Percentiles rank a stretch among this genome's conserved stretches.
Conservation (phyloP, 225 moss, liverwort and hornwort species). For the Pseudoscleropodium purum region DNA sequence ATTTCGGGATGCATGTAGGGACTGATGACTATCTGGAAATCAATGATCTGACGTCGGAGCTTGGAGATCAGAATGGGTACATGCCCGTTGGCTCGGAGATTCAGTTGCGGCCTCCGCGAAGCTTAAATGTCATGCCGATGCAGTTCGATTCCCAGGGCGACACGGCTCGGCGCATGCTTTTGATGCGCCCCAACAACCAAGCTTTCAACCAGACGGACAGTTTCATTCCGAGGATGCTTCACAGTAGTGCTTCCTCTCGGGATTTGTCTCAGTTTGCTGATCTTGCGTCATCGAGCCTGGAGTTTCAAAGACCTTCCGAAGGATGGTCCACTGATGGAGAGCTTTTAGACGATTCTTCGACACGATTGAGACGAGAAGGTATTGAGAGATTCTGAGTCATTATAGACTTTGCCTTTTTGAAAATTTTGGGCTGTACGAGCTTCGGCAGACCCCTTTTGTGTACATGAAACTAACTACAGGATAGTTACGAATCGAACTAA, state of each 20-base stretch:
- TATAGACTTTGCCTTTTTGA: neutral
- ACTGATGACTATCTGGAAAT: constrained; percentile 38
- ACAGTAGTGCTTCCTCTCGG: constrained; percentile 9
- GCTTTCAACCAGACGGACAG: neutral
- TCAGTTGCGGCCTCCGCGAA: constrained; percentile 16
- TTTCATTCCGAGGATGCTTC: neutral
- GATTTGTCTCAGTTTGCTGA: constrained; percentile 13
- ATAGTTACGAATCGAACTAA: neutral
- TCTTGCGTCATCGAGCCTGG: neutral
- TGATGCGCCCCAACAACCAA: constrained; percentile 7
- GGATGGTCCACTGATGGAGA: constrained; percentile 12
- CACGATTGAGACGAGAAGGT: constrained; percentile 15
- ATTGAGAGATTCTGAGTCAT: neutral
- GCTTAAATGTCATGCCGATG: neutral
- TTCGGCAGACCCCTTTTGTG: neutral
- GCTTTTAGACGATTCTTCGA: neutral
- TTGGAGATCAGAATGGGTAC: neutral
- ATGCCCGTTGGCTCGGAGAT: constrained; percentile 3
- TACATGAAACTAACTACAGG: neutral
- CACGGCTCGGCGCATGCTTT: constrained; percentile 19
- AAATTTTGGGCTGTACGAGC: neutral
- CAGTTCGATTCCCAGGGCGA: constrained; percentile 28
- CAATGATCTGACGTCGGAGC: constrained; percentile 13
- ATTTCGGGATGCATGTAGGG: neutral
- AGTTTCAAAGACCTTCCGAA: neutral